Base-by-base conservation (phyloP, 306 rosid genomes). In the Acacia crassicarpa region DNA sequence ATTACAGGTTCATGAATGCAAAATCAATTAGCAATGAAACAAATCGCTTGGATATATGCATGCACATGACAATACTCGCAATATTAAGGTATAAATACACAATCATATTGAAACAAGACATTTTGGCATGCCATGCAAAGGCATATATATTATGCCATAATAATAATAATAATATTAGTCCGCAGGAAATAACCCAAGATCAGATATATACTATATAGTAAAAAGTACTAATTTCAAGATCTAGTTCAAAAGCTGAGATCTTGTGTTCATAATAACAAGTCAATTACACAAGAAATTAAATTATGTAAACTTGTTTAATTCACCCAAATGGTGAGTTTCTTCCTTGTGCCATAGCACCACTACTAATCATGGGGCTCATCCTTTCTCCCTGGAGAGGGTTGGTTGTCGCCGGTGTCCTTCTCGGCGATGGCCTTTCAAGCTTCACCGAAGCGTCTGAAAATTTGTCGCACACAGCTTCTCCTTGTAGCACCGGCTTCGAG, bases 341-440 rank as follows among this genome's bases (percentile, higher is more conserved):
- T 22, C 75, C 75, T 71, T 71, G 75, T 44, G 59, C 75, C 75
- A 71, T 2, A 14, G 86, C 53, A n/a, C 89, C 86, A 3, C 88
- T 65, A 25, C 84, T 92, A 67, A 90, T 91, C 90, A 91, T 91
- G 51, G 97, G 94, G 85, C 84, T 93, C 90, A 91, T 91, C 85
- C 98, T 86, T 54, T 93, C 93, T 2, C 83, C 81, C 3, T 81
- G 87, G 79, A 83, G 81, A 9, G 88, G 83, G 12, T 40, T 6
- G 3, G 51, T 11, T 1, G 16, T 69, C 2, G 16, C 22, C 0
- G 33, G 33, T 10, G 78, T 88, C 67, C 98, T 84, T 83, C 93
- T 83, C 8, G 98, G 98, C 13, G 98, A 93, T 1, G 92, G 94
- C 89, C 93, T 90, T 85, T 93, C 98, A 6, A 91, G 98, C 78